Percentiles rank a stretch among this genome's conserved stretches.
These are phyloP conservation scores for Trypanosoma boissoni DNA, from an alignment of 208 protist genomes.

Conservation along the genomic window DNA sequence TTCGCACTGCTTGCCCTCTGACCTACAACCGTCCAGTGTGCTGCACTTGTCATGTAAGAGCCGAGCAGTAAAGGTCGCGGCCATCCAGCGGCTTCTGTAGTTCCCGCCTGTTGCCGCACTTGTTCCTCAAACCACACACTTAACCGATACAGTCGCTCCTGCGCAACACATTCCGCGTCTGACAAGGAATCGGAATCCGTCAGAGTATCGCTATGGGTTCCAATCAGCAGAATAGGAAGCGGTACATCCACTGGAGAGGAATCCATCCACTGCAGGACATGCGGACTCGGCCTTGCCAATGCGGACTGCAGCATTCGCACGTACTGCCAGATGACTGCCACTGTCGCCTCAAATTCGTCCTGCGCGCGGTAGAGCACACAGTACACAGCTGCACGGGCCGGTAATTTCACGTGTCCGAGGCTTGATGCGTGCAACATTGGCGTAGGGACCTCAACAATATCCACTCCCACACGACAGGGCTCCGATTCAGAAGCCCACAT, in stretches of 20 bases:
- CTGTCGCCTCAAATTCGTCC: constrained; percentile 3
- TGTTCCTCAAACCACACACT: constrained; percentile 14
- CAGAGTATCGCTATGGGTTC: constrained; percentile 10
- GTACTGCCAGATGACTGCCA: constrained; percentile 5
- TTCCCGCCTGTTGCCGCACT: neutral
- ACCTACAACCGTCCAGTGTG: neutral
- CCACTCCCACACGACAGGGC: constrained; percentile 15
- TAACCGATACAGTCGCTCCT: constrained; percentile 4
- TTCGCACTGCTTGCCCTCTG: neutral
- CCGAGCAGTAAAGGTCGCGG: constrained; percentile 7
- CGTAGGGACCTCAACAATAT: constrained; percentile 16
- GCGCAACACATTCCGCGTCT: neutral
- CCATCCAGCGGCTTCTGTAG: neutral
- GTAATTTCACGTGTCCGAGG: constrained; percentile 18
- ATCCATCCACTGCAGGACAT: constrained; percentile 7
- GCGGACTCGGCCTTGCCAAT: constrained; percentile 4
- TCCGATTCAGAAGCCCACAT: neutral
- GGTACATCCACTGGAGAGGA: neutral
- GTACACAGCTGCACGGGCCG: constrained; percentile 14
- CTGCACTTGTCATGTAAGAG: constrained; percentile 4
- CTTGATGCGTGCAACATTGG: constrained; percentile 7
- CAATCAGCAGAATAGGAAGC: constrained; percentile 12
- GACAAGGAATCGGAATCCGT: neutral
- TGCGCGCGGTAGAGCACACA: constrained; percentile 11
- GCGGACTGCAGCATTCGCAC: constrained; percentile 9